Percentiles rank a stretch among this genome's conserved stretches.
phyloP scores from a whole-genome alignment of 1,284 basidiomycete species.

The Boletus sp. region DNA sequence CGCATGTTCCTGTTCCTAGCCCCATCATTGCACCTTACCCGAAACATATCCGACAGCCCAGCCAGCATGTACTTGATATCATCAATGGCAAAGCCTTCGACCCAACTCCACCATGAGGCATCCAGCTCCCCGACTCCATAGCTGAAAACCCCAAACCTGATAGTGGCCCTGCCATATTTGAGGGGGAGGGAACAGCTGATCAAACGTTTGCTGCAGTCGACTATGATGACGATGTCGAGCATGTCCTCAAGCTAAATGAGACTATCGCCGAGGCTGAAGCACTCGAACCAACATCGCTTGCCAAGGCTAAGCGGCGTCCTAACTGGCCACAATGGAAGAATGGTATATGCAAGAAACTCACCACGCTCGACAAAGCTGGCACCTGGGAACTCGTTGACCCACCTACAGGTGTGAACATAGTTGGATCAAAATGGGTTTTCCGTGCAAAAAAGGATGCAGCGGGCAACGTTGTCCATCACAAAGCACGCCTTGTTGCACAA shows the following conservation, averaged over 20 bases:
- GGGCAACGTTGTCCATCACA: constrained; percentile 31
- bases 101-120: not conserved
- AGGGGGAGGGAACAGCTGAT: not conserved
- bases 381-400: constrained; percentile 12
- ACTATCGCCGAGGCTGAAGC: not conserved
- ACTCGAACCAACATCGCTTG: not conserved
- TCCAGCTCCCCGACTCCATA: not conserved
- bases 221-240: not conserved
- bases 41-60: not conserved
- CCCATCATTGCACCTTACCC: not conserved
- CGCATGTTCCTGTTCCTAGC: not conserved
- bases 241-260: not conserved
- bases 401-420: constrained; percentile 4
- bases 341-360: not conserved
- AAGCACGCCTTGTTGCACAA: constrained; percentile 38
- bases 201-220: not conserved
- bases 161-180: not conserved
- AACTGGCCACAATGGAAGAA: not conserved
- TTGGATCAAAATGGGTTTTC: constrained; percentile 36
- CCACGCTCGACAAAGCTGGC: not conserved
- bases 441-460: constrained; percentile 29
- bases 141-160: not conserved
- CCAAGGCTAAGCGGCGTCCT: not conserved
- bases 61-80: not conserved
- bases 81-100: not conserved